Base-by-base conservation (phyloP, 345 rosid species). In the Boechera stricta region DNA sequence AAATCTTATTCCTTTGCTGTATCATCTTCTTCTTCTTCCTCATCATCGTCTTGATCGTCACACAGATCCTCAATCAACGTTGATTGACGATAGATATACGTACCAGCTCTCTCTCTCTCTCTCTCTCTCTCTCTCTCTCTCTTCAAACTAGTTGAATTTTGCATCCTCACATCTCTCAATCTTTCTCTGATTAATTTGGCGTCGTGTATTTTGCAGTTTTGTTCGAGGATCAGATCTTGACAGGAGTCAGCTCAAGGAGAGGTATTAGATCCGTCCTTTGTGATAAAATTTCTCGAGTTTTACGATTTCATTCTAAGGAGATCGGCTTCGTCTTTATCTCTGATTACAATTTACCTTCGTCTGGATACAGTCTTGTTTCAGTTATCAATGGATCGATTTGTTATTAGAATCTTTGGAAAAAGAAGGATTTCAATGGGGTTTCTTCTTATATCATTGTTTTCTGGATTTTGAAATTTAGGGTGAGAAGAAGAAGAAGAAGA, bases 171-270 rank as follows among this genome's bases (percentile, higher is more conserved):
- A 7, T 64, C 45, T 18, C 60, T 45, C 42, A 35, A 24, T 55
- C 45, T 55, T 29, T 41, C 33, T 69, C 59, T 54, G 5, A 7
- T 26, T 45, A 2, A 57, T 35, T 33, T n/a, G 36, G 38, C 4
- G 7, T 56, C 7, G 48, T 45, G 32, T 45, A 16, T 76, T 54
- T 55, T 56, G 61, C 31, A 77, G 81, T 18, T 71, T 71, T 29
- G 31, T 71, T 55, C 21, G 47, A 35, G 59, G 77, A 71, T 64
- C 73, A 71, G 81, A 77, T 77, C 81, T 66, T 66, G 72, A 21
- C 7, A 48, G 32, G 2, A 13, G 5, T 65, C 38, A 55, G 31
- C 56, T 77, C 57, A 58, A 51, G 48, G 41, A 51, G 58, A 78
- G 77, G 77, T 77, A 77, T 0, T 10, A 65, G 81, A 72, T 78